These are phyloP conservation scores for Trichophyton equinum DNA, from an alignment of 2,329 filamentous ascomycete species.

Conservation along the genomic window DNA sequence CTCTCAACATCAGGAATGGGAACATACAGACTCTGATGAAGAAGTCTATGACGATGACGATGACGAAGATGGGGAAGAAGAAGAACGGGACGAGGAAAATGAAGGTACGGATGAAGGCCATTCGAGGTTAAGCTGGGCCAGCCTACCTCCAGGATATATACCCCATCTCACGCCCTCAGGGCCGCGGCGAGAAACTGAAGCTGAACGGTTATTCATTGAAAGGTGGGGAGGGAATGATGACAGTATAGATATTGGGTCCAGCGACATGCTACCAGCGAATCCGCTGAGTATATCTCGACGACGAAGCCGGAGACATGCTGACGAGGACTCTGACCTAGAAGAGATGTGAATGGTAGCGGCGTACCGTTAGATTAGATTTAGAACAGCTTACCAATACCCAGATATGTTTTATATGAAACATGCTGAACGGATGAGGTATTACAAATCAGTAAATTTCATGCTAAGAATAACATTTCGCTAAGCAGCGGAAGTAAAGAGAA, in stretches of 20 bases:
- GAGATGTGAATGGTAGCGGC: not conserved
- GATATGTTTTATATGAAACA: no score
- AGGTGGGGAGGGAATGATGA: conserved; percentile 30
- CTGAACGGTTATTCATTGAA: conserved; percentile 28
- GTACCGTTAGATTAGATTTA: not conserved
- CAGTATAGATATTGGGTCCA: conserved; percentile 19
- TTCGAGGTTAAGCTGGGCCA: conserved; percentile 9
- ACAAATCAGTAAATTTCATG: not conserved
- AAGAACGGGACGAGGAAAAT: conserved; percentile 11
- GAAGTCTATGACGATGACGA: conserved; percentile 40
- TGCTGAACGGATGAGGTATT: not conserved
- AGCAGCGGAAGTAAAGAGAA: not conserved
- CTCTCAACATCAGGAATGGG: conserved; percentile 49
- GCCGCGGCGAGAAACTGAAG: conserved; percentile 25
- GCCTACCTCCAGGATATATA: conserved; percentile 17
- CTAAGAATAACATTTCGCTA: not conserved
- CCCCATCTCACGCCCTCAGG: conserved; percentile 19
- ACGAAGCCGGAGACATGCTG: not conserved
- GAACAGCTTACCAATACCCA: not conserved
- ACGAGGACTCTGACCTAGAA: conserved; percentile 4
- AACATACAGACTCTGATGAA: conserved; percentile 65
- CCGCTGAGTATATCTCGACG: conserved; percentile 8
- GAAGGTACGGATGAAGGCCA: conserved; percentile 5
- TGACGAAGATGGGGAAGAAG: conserved; percentile 28
- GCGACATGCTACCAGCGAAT: conserved; percentile 24